A percentile compares a stretch with the other conserved stretches of the same genome.
Evolutionary conservation across 345 rosid species (phyloP).

Genomic region (Gossypium arboreum): DNA sequence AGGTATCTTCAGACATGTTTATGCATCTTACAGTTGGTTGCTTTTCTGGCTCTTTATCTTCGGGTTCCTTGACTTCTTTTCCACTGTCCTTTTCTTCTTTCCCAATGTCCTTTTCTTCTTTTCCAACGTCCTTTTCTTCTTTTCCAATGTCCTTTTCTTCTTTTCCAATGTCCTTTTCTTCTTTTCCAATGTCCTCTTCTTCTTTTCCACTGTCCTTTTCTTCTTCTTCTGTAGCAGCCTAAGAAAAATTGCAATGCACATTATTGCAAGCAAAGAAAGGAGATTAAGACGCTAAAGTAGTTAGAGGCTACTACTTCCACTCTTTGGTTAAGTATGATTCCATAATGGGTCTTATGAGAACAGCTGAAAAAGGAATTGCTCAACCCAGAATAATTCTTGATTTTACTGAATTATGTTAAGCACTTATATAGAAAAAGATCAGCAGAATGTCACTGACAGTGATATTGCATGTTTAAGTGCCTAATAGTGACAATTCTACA

Average conservation of each 20-base stretch:
- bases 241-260: slow-evolving; percentile 8
- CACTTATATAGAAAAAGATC: not conserved
- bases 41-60: not conserved
- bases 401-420: not conserved
- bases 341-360: not conserved
- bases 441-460: not conserved
- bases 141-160: not conserved
- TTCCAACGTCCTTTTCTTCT: not conserved
- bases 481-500: not conserved
- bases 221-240: not conserved
- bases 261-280: not conserved
- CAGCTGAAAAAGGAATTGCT: not conserved
- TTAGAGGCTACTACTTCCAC: not conserved
- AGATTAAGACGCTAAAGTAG: not conserved
- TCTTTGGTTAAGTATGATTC: not conserved
- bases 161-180: not conserved
- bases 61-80: not conserved
- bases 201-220: not conserved
- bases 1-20: not conserved
- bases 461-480: not conserved
- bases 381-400: not conserved
- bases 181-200: not conserved
- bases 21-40: slow-evolving; percentile 8
- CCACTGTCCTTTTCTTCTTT: not conserved
- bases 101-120: not conserved